Evolutionary conservation across 495 filamentous ascomycete genomes (phyloP).

Genomic region (Penicillium turbatum): DNA sequence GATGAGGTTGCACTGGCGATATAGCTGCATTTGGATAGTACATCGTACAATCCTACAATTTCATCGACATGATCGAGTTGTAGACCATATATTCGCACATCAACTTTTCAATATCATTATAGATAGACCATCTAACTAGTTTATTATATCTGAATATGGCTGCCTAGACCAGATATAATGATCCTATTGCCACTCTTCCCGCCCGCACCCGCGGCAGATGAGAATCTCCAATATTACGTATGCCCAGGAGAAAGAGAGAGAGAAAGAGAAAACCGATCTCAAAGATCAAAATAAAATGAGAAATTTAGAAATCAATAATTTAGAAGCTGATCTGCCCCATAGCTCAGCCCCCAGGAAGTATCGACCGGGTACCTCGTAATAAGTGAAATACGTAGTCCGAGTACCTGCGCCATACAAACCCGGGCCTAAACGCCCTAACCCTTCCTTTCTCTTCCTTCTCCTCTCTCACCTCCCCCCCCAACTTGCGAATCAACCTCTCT

Average conservation of each 20-base stretch:
- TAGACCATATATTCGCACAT: too few relatives aligned
- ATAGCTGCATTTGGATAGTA: too few relatives aligned
- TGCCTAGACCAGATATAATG: slow-evolving; percentile 10
- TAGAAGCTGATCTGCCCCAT: slow-evolving; percentile 12
- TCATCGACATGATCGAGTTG: too few relatives aligned
- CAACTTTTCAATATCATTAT: too few relatives aligned
- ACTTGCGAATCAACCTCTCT: slow-evolving; percentile 7
- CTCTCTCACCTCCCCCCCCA: slow-evolving; percentile 18
- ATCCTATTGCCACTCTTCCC: slow-evolving; percentile 15
- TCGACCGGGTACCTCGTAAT: slow-evolving; percentile 13
- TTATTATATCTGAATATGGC: neutral
- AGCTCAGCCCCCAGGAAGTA: slow-evolving; percentile 28
- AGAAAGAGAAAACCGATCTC: neutral
- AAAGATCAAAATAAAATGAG: neutral
- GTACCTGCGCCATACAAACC: slow-evolving; percentile 21
- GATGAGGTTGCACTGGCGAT: too few relatives aligned
- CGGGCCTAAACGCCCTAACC: slow-evolving; percentile 14
- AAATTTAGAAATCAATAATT: neutral
- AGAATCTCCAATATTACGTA: slow-evolving; percentile 15
- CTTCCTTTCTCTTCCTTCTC: slow-evolving; percentile 24
- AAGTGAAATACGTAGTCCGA: slow-evolving; percentile 20
- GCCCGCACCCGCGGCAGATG: slow-evolving; percentile 13
- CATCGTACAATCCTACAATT: too few relatives aligned
- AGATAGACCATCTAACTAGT: too few relatives aligned
- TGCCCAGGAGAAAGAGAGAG: neutral